These are phyloP conservation scores for Saccharomycopsis lassenensis DNA, from an alignment of 805 yeast genomes.

Conservation along the genomic window DNA sequence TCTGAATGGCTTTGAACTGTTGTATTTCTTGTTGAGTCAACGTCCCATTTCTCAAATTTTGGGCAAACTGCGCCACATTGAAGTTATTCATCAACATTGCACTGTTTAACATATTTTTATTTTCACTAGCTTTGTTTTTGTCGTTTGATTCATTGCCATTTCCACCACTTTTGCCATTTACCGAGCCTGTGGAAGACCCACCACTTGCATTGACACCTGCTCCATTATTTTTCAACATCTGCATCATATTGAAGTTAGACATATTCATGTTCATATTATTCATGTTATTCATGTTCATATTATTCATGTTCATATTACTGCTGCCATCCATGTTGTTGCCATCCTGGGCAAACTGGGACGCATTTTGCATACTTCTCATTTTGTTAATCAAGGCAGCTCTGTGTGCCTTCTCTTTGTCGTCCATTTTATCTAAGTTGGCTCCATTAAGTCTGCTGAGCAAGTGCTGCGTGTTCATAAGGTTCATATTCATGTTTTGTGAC, in stretches of 20 bases:
- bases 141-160: not conserved
- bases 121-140: not conserved
- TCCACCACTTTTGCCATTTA: not conserved
- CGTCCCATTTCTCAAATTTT: too few species aligned
- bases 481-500: not conserved
- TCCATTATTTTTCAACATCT: constrained; percentile 1
- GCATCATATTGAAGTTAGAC: constrained; percentile 4
- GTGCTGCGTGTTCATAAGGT: not conserved
- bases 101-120: not conserved
- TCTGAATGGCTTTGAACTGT: too few species aligned
- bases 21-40: too few species aligned
- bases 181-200: too few species aligned
- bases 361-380: not conserved
- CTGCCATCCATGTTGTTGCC: not conserved
- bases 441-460: not conserved
- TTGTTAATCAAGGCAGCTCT: not conserved
- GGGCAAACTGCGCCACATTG: too few species aligned
- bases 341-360: too few species aligned
- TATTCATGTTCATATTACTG: constrained; percentile 1
- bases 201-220: too few species aligned
- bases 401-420: not conserved
- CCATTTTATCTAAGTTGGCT: not conserved
- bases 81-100: too few species aligned
- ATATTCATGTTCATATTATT: constrained; percentile 1
- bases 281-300: constrained; percentile 3